phyloP scores from a whole-genome alignment of 1,139 yeast species.

The Blastobotrys apis region DNA sequence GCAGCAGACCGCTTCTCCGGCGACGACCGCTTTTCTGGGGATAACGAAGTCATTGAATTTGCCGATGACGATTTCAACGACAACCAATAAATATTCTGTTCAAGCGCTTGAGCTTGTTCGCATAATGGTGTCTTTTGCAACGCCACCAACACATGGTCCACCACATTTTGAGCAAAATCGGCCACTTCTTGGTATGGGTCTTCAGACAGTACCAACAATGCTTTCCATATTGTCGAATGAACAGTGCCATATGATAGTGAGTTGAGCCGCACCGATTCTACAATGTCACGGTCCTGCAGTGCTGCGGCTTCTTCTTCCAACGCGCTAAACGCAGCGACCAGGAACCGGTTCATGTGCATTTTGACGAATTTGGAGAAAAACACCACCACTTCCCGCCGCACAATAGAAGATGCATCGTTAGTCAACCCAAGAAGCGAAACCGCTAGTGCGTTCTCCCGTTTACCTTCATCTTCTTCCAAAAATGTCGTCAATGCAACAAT shows the following conservation, averaged over 20 bases:
- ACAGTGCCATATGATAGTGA: slow-evolving; percentile 78
- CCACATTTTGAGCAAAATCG: slow-evolving; percentile 65
- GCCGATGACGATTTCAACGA: neutral
- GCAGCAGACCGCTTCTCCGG: neutral
- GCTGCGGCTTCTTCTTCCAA: slow-evolving; percentile 74
- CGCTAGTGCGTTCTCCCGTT: slow-evolving; percentile 43
- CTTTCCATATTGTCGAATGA: slow-evolving; percentile 86
- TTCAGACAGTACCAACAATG: slow-evolving; percentile 71
- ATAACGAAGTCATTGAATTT: neutral
- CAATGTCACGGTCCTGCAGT: slow-evolving; percentile 49
- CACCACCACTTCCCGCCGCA: slow-evolving; percentile 76
- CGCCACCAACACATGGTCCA: slow-evolving; percentile 67
- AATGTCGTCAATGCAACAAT: slow-evolving; percentile 70
- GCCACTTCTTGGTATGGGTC: slow-evolving; percentile 88
- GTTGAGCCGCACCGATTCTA: slow-evolving; percentile 45
- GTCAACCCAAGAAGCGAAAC: slow-evolving; percentile 46
- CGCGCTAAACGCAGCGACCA: slow-evolving; percentile 85
- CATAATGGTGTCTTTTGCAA: slow-evolving; percentile 60
- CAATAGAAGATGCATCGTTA: slow-evolving; percentile 87
- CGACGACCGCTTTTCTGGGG: neutral
- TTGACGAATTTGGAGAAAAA: slow-evolving; percentile 71
- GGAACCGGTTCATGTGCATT: slow-evolving; percentile 66
- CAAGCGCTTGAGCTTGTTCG: slow-evolving; percentile 22
- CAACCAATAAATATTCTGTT: slow-evolving; percentile 2
- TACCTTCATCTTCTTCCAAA: slow-evolving; percentile 41